phyloP scores from a whole-genome alignment of 495 filamentous ascomycete genomes.

The Aspergillus olivimuriae region DNA sequence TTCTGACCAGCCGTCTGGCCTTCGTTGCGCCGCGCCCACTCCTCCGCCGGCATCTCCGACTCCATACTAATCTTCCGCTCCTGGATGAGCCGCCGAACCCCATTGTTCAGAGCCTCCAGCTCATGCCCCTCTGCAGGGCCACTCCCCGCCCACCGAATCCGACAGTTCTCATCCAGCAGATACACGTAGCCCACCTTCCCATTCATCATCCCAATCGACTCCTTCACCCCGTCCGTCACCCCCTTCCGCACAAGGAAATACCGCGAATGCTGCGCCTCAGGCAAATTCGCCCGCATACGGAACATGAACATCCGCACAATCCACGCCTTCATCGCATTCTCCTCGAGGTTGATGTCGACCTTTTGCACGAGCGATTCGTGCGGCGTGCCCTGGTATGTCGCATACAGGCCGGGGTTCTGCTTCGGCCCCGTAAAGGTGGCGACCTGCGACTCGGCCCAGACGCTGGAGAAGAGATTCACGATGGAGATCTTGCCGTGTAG shows the following conservation, averaged over 20 bases:
- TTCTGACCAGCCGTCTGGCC: slow-evolving; percentile 7
- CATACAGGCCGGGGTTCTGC: slow-evolving; percentile 58
- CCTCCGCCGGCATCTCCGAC: slow-evolving; percentile 17
- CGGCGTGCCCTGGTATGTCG: slow-evolving; percentile 41
- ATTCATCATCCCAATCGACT: slow-evolving; percentile 77
- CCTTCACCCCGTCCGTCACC: slow-evolving; percentile 63
- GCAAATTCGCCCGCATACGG: slow-evolving; percentile 49
- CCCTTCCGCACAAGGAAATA: slow-evolving; percentile 85
- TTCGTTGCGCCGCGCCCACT: slow-evolving; percentile 8
- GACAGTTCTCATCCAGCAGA: slow-evolving; percentile 77
- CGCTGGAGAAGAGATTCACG: slow-evolving; percentile 70
- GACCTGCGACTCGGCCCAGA: slow-evolving; percentile 83
- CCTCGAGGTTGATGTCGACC: slow-evolving; percentile 82
- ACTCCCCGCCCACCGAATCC: slow-evolving; percentile 92
- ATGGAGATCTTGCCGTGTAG: slow-evolving; percentile 67
- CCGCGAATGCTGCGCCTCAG: slow-evolving; percentile 54
- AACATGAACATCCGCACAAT: slow-evolving; percentile 66
- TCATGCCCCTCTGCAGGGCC: slow-evolving; percentile 66
- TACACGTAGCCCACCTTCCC: slow-evolving; percentile 91
- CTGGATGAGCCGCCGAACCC: slow-evolving; percentile 59
- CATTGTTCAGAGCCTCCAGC: slow-evolving; percentile 62
- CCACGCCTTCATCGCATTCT: slow-evolving; percentile 67
- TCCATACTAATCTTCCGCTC: slow-evolving; percentile 38
- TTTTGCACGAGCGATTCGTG: slow-evolving; percentile 49
- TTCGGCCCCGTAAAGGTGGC: slow-evolving; percentile 57